Conservation (phyloP, 163 green algal species). For the Scenedesmus sp. region DNA sequence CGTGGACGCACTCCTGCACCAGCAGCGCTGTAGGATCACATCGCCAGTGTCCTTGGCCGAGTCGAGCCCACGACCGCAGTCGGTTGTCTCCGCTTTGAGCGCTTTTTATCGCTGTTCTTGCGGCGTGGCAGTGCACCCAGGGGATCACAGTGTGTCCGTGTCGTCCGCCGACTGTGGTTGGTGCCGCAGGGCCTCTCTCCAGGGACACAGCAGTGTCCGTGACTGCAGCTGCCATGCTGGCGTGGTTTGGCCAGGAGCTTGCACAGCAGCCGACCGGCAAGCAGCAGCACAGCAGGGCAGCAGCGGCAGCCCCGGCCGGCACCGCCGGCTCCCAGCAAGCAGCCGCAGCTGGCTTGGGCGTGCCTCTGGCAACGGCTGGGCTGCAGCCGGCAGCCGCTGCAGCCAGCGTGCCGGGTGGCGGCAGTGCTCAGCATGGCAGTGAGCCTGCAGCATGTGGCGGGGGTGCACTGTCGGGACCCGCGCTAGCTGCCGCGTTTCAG, state of each 20-base stretch:
- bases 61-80: too few species aligned
- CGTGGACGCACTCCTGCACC: too few species aligned
- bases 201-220: neutral
- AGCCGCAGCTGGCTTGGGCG: neutral
- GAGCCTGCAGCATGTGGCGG: neutral
- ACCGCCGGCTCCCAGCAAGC: neutral
- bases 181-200: neutral
- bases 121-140: too few species aligned
- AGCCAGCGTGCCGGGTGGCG: neutral
- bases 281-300: neutral
- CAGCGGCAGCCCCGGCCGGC: too few species aligned
- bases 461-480: neutral
- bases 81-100: too few species aligned
- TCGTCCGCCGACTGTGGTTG: too few species aligned
- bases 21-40: too few species aligned
- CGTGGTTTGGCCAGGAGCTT: slow-evolving; percentile 45
- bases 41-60: too few species aligned
- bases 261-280: neutral
- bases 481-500: neutral
- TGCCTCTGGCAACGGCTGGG: neutral
- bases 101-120: too few species aligned
- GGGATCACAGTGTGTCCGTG: too few species aligned
- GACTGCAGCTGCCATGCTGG: slow-evolving; percentile 49
- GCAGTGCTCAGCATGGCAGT: neutral
- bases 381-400: neutral